Conservation (phyloP, 495 filamentous ascomycete genomes). For the Glarea lozoyensis region DNA sequence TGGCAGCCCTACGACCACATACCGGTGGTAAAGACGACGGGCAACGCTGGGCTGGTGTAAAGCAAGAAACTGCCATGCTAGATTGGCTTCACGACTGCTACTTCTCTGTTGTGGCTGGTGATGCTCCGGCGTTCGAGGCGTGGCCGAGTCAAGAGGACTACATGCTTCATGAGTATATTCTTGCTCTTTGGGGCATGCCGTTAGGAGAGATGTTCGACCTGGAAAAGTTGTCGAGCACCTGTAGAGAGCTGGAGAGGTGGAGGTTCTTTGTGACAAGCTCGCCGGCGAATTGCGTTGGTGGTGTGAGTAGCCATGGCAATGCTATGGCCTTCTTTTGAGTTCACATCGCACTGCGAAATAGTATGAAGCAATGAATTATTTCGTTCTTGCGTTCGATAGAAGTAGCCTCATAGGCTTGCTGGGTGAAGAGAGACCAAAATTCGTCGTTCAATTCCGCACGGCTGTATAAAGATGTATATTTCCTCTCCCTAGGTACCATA, state of each 20-base stretch:
- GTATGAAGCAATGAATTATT: too few relatives aligned
- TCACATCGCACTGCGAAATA: too few relatives aligned
- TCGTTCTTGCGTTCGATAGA: too few relatives aligned
- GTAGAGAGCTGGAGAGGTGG: constrained; percentile 17
- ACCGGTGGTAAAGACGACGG: too few relatives aligned
- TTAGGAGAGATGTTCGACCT: constrained; percentile 51
- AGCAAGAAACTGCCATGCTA: constrained; percentile 47
- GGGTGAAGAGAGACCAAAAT: too few relatives aligned
- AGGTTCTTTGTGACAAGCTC: constrained; percentile 20
- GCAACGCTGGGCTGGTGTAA: constrained; percentile 46
- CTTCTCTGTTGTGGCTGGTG: constrained; percentile 45
- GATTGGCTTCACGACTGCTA: constrained; percentile 60
- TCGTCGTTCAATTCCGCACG: too few relatives aligned
- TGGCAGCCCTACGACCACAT: too few relatives aligned
- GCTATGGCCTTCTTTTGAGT: too few relatives aligned
- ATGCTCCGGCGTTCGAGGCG: constrained; percentile 41
- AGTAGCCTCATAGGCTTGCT: too few relatives aligned
- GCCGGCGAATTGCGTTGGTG: constrained; percentile 17
- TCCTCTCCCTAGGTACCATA: too few relatives aligned
- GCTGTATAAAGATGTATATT: too few relatives aligned
- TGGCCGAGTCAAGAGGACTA: constrained; percentile 17
- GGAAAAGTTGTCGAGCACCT: constrained; percentile 30
- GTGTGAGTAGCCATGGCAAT: constrained; percentile 17
- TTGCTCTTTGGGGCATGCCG: constrained; percentile 48
- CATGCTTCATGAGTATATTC: constrained; percentile 34